These are phyloP conservation scores for Tricladium varicosporioides DNA, from an alignment of 2,329 filamentous ascomycete genomes.

Conservation along the genomic window DNA sequence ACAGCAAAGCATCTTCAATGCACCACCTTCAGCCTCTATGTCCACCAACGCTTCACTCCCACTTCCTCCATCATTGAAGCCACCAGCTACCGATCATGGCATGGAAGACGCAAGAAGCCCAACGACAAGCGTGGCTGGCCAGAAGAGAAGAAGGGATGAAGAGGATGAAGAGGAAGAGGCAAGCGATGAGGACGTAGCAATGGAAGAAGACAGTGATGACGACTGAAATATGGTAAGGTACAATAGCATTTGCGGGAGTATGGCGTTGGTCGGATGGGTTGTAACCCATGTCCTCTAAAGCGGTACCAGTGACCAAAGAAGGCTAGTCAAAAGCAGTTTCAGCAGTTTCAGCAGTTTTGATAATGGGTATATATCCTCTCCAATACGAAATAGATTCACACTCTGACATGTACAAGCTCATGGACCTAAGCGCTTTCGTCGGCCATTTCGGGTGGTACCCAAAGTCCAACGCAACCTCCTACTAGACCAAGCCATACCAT, in stretches of 20 bases:
- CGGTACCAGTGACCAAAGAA: too few relatives aligned
- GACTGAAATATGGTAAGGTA: constrained; percentile 19
- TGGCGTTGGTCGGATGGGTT: constrained; percentile 3
- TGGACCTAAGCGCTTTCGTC: not conserved
- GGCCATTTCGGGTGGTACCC: constrained; percentile 70
- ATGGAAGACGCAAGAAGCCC: constrained; percentile 52
- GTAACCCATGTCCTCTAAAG: not conserved
- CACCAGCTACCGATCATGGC: constrained; percentile 44
- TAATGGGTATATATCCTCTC: too few relatives aligned
- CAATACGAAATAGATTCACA: too few relatives aligned
- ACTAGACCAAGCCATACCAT: constrained; percentile 87
- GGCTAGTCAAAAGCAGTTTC: too few relatives aligned
- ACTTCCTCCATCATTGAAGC: constrained; percentile 41
- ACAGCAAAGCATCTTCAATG: constrained; percentile 79
- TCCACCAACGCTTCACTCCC: constrained; percentile 35
- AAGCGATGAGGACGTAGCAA: constrained; percentile 66
- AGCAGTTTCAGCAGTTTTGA: too few relatives aligned
- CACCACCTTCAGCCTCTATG: constrained; percentile 52
- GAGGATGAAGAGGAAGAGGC: constrained; percentile 66
- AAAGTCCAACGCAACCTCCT: constrained; percentile 75
- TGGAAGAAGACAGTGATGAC: constrained; percentile 56
- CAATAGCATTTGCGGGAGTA: constrained; percentile 26
- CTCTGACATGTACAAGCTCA: too few relatives aligned
- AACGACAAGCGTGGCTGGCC: constrained; percentile 51
- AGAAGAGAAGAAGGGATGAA: constrained; percentile 61